Evolutionary conservation across 768 basidiomycete species (phyloP), one percentile per base, ranked within the genome.

Genomic region (Lactarius tabidus): DNA sequence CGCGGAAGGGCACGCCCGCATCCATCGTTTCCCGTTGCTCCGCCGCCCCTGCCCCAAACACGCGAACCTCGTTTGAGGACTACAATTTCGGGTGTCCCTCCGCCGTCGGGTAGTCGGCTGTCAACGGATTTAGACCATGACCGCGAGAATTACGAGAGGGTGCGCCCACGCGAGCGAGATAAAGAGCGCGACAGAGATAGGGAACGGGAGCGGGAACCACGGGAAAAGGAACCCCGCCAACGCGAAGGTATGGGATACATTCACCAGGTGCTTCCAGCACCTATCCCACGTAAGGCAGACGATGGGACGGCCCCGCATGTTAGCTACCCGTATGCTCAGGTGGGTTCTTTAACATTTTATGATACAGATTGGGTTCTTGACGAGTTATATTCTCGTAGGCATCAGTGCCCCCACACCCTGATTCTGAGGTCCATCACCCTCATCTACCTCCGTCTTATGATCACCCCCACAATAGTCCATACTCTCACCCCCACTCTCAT

Each of bases 41-140:
- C 31, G 6, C 65, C 64, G 56, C 57, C 65, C 1, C 56, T 55
- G 38, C 54, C 65, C 1, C 55, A 55, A 15, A 45, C 33, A 33
- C 64, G 71, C 58, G 67, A 69, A 56, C 62, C 54, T 2, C 64
- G 64, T 39, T 18, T 59, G 12, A 59, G 64, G 48, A 20, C 36
- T 18, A 20, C 59, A 52, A 33, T 61, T 61, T 39, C 67, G 57
- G 29, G 62, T 12, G 62, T 35, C 15, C 59, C 68, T 35, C 35
- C 52, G 20, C 28, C 68, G 65, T 6, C 64, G 59, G 43, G 73
- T 65, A 54, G 69, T 67, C 28, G 76, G 71, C 52, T 71, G 70
- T 35, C 73, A 72, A 60, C 71, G 71, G 55, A 73, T 72, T 29
- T 70, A 48, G 74, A 74, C 31, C 71, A 72, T n/a, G 68, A 66